Evolutionary conservation across 2,329 filamentous ascomycete species (phyloP).

Genomic region (Colletotrichum tofieldiae): DNA sequence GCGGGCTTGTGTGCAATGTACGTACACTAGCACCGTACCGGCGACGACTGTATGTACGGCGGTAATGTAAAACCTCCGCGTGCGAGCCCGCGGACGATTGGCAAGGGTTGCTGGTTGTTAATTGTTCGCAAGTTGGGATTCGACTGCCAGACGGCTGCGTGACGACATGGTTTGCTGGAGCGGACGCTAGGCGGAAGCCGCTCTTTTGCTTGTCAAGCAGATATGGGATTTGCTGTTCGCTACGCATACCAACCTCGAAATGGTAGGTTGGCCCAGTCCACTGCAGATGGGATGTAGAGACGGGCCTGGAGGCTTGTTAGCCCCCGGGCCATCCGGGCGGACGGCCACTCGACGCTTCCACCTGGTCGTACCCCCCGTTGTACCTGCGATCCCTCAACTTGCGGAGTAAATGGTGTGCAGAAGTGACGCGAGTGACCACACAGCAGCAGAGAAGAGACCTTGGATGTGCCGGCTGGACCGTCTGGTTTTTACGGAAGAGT

Average conservation of each 20-base stretch:
- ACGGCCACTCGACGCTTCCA: constrained; percentile 19
- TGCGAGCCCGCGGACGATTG: not conserved
- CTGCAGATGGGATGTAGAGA: constrained; percentile 3
- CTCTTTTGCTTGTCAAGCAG: constrained; percentile 11
- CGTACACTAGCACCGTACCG: too few relatives aligned
- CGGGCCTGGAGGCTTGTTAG: constrained; percentile 42
- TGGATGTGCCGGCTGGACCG: not conserved
- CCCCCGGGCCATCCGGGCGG: constrained; percentile 44
- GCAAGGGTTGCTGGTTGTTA: constrained; percentile 11
- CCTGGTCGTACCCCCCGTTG: constrained; percentile 10
- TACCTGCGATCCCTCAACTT: constrained; percentile 15
- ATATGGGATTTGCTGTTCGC: constrained; percentile 5
- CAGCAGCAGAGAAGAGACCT: constrained; percentile 1
- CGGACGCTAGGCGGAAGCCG: constrained; percentile 1
- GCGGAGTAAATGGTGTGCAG: constrained; percentile 2
- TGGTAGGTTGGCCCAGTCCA: constrained; percentile 10
- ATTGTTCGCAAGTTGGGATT: not conserved
- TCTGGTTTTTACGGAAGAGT: constrained; percentile 14
- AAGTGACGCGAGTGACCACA: constrained; percentile 24
- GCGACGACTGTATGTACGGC: not conserved
- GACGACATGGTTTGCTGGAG: not conserved
- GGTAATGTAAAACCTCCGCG: not conserved
- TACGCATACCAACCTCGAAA: constrained; percentile 7
- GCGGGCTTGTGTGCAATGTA: constrained; percentile 19
- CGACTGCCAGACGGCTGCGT: not conserved